Conservation (phyloP, 2,329 filamentous ascomycete species). For the Fusarium floridanum region DNA sequence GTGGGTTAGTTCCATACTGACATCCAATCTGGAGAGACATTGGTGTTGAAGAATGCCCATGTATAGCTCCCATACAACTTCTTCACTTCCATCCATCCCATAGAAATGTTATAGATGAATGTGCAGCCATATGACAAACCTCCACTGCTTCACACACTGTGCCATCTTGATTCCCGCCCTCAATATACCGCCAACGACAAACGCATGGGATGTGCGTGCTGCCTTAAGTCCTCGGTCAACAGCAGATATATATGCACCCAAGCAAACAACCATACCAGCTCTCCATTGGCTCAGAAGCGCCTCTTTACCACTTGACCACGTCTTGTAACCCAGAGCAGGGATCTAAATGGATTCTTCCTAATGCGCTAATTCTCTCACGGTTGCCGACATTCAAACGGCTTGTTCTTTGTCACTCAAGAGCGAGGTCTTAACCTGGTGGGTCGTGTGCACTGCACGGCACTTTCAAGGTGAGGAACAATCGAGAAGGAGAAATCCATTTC, state of each 20-base stretch:
- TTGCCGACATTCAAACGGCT: neutral
- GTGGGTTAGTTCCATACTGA: neutral
- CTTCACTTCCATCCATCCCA: neutral
- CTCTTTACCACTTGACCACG: neutral
- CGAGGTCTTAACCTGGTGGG: neutral
- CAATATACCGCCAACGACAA: neutral
- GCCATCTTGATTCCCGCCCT: neutral
- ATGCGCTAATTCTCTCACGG: neutral
- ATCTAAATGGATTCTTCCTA: neutral
- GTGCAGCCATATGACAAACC: neutral
- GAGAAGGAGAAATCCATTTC: neutral
- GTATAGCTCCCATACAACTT: neutral
- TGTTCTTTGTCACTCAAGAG: slow-evolving; percentile 2
- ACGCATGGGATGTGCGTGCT: neutral
- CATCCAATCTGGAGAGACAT: neutral
- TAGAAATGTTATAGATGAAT: neutral
- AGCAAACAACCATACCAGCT: neutral
- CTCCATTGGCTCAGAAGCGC: slow-evolving; percentile 1
- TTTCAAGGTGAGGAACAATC: neutral
- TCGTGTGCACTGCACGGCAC: neutral
- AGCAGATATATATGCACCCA: neutral
- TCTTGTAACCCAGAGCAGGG: neutral
- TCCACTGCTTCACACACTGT: neutral
- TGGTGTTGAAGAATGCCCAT: neutral
- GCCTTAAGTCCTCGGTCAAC: slow-evolving; percentile 5